phyloP scores from a whole-genome alignment of 129 eudicot species.

The Ambrosia artemisiifolia region DNA sequence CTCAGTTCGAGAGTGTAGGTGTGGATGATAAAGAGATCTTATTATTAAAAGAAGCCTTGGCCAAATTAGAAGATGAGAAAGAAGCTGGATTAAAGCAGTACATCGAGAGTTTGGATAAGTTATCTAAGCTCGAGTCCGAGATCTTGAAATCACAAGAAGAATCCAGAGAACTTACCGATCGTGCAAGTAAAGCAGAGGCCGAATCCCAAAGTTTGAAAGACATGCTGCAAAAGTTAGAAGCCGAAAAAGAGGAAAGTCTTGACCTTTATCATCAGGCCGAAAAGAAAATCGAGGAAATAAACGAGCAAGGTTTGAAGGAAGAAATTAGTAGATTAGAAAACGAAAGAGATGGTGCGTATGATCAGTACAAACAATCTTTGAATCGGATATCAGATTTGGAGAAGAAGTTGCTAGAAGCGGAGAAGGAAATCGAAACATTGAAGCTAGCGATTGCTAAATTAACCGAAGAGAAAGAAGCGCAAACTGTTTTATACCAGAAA shows the following conservation, averaged over 20 bases:
- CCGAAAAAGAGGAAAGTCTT: conserved; percentile 70
- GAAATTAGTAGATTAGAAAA: conserved; percentile 45
- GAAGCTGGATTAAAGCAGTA: conserved; percentile 63
- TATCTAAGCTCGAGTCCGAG: conserved; percentile 56
- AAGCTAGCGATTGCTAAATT: conserved; percentile 44
- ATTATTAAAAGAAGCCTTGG: conserved; percentile 58
- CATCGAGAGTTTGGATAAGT: conserved; percentile 57
- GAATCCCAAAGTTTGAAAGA: conserved; percentile 56
- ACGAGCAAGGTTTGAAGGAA: conserved; percentile 41
- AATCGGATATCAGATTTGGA: conserved; percentile 51
- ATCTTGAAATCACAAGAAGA: conserved; percentile 53
- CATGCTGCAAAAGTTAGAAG: conserved; percentile 42
- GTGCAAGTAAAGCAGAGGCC: conserved; percentile 67
- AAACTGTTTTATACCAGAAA: conserved; percentile 44
- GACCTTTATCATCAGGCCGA: conserved; percentile 48
- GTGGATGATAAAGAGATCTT: conserved; percentile 54
- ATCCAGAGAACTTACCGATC: conserved; percentile 42
- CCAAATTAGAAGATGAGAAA: conserved; percentile 75
- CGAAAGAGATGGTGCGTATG: conserved; percentile 56
- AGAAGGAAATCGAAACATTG: conserved; percentile 59
- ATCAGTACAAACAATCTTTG: conserved; percentile 49
- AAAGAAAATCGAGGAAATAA: conserved; percentile 28
- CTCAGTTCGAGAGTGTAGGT: conserved; percentile 27
- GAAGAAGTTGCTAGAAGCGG: conserved; percentile 49
- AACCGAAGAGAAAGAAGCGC: conserved; percentile 64